These are phyloP conservation scores for Nicotiana benthamiana DNA, from an alignment of 257 asterid species.

Conservation along the genomic window DNA sequence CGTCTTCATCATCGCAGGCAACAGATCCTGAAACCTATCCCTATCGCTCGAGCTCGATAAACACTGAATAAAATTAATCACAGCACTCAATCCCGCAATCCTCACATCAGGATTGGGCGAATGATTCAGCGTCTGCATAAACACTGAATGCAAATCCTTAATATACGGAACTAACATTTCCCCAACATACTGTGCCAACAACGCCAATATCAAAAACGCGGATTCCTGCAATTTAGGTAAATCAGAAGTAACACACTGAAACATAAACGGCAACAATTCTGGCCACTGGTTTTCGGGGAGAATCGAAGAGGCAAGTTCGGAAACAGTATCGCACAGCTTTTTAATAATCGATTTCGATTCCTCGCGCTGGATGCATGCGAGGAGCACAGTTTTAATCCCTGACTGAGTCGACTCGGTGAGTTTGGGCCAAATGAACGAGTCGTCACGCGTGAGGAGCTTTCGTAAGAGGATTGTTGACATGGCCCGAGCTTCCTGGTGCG, in stretches of 20 bases:
- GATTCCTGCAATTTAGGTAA: conserved; percentile 70
- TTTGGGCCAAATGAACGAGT: conserved; percentile 73
- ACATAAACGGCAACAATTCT: conserved; percentile 86
- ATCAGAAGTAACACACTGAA: conserved; percentile 78
- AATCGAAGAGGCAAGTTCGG: conserved; percentile 85
- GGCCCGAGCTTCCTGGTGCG: conserved; percentile 58
- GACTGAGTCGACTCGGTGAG: conserved; percentile 55
- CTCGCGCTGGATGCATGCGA: conserved; percentile 59
- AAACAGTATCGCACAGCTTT: conserved; percentile 80
- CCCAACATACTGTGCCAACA: conserved; percentile 72
- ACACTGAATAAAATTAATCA: conserved; percentile 87
- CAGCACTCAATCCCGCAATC: conserved; percentile 89
- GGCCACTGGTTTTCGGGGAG: conserved; percentile 85
- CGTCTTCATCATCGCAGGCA: conserved; percentile 93
- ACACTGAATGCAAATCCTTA: conserved; percentile 76
- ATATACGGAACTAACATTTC: conserved; percentile 63
- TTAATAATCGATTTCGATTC: conserved; percentile 46
- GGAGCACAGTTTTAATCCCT: conserved; percentile 42
- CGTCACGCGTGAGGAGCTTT: conserved; percentile 73
- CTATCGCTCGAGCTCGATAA: conserved; percentile 64
- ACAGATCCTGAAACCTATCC: conserved; percentile 92
- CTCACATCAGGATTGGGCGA: conserved; percentile 58
- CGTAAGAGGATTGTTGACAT: conserved; percentile 79
- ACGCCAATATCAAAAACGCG: conserved; percentile 74
- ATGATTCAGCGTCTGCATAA: conserved; percentile 50